phyloP scores from a whole-genome alignment of 805 yeast genomes.

The Candida maesae region DNA sequence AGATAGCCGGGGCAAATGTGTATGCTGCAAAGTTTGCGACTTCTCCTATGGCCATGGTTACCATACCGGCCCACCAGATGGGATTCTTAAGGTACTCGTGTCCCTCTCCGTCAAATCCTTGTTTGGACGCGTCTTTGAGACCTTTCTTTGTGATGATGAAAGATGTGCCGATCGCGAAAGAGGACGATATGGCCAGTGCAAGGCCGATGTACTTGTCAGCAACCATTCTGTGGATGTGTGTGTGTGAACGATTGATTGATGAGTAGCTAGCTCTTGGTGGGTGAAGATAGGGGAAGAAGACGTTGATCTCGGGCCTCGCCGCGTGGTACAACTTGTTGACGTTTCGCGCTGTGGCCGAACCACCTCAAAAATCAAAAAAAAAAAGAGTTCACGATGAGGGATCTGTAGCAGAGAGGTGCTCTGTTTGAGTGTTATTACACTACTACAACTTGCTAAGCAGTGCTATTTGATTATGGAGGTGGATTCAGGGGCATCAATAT shows the following conservation, averaged over 20 bases:
- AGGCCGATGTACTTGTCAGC: slow-evolving; percentile 89
- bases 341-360: slow-evolving; percentile 4
- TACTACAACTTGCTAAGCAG: neutral
- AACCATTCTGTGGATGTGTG: slow-evolving; percentile 21
- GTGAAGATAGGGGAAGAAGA: neutral
- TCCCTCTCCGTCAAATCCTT: slow-evolving; percentile 69
- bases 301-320: neutral
- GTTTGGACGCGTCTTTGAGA: slow-evolving; percentile 62
- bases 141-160: slow-evolving; percentile 90
- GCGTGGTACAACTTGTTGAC: slow-evolving; percentile 13
- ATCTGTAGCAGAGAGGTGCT: neutral
- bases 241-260: neutral
- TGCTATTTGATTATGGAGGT: neutral
- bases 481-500: neutral
- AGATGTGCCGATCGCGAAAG: slow-evolving; percentile 86
- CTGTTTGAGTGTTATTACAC: neutral
- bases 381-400: slow-evolving; percentile 5
- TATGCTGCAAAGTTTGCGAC: slow-evolving; percentile 92
- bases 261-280: neutral
- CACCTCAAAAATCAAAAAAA: neutral
- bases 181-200: slow-evolving; percentile 81
- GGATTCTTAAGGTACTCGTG: slow-evolving; percentile 77
- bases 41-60: slow-evolving; percentile 88
- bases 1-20: slow-evolving; percentile 90
- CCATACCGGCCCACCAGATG: slow-evolving; percentile 92